Conservation (phyloP, 2,329 filamentous ascomycete species). For the Xylaria sp. region DNA sequence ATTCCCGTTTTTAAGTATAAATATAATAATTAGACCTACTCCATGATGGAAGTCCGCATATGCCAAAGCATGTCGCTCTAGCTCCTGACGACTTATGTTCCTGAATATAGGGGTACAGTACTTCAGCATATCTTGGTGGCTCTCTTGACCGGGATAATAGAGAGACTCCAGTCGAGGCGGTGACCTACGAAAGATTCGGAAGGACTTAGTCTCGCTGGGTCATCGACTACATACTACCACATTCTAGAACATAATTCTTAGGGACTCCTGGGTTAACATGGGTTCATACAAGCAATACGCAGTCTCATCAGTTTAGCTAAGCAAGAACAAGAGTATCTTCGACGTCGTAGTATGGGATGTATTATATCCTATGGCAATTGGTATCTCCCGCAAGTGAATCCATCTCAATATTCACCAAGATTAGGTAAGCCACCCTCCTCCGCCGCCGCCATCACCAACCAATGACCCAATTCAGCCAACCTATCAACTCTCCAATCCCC, state of each 20-base stretch:
- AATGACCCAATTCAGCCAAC: neutral
- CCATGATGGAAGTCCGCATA: neutral
- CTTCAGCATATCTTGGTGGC: neutral
- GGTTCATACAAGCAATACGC: neutral
- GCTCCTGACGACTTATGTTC: neutral
- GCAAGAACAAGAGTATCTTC: neutral
- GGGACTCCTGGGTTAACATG: neutral
- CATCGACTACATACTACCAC: no score
- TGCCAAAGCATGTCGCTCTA: neutral
- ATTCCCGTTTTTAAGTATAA: neutral
- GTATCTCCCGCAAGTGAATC: slow-evolving; percentile 1
- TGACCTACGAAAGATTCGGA: neutral
- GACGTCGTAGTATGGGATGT: neutral
- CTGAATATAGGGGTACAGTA: neutral
- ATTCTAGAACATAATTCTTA: neutral
- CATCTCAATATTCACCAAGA: slow-evolving; percentile 15
- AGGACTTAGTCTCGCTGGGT: neutral
- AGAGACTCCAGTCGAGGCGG: neutral
- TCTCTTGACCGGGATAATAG: neutral
- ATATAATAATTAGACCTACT: neutral
- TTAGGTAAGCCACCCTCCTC: neutral
- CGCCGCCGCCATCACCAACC: neutral
- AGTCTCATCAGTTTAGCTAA: neutral
- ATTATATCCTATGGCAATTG: slow-evolving; percentile 8
- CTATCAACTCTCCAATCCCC: neutral